phyloP scores from a whole-genome alignment of 2,329 filamentous ascomycete species.

The Torrubiellomyces zombiae region DNA sequence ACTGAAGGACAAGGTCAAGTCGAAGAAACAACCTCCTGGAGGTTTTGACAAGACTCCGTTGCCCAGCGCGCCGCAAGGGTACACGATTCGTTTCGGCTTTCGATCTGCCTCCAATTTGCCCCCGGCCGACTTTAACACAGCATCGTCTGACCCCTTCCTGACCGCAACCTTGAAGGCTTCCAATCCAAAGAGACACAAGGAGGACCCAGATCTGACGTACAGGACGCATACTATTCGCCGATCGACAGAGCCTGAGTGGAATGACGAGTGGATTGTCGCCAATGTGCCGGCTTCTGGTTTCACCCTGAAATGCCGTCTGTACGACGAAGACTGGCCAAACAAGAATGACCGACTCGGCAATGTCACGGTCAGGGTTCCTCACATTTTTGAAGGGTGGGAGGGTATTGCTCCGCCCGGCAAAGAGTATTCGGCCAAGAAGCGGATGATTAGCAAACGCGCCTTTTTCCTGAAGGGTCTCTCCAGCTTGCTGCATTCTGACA shows the following conservation, averaged over 20 bases:
- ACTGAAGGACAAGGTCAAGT: conserved; percentile 11
- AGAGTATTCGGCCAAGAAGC: conserved; percentile 61
- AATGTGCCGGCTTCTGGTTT: conserved; percentile 74
- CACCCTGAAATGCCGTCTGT: conserved; percentile 67
- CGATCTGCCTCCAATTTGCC: conserved; percentile 69
- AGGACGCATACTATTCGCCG: conserved; percentile 62
- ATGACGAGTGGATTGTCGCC: conserved; percentile 73
- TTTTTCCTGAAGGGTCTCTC: conserved; percentile 57
- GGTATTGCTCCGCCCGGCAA: conserved; percentile 44
- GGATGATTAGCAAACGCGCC: conserved; percentile 72
- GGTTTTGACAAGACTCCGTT: conserved; percentile 70
- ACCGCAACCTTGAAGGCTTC: conserved; percentile 56
- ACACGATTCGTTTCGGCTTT: conserved; percentile 72
- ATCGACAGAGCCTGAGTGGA: conserved; percentile 62
- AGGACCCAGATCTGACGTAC: conserved; percentile 59
- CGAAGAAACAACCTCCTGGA: conserved; percentile 39
- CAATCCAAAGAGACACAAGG: conserved; percentile 64
- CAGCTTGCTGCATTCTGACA: conserved; percentile 40
- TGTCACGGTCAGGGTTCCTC: conserved; percentile 50
- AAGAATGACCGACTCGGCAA: conserved; percentile 80
- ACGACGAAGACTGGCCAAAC: conserved; percentile 79
- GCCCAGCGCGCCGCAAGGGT: conserved; percentile 57
- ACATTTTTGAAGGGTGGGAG: conserved; percentile 47
- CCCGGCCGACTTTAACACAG: conserved; percentile 58
- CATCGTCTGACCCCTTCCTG: conserved; percentile 73